Percentiles rank a stretch among this genome's conserved stretches.
These are phyloP conservation scores for Pythium periplocum DNA, from an alignment of 352 stramenopile genomes.

Conservation along the genomic window DNA sequence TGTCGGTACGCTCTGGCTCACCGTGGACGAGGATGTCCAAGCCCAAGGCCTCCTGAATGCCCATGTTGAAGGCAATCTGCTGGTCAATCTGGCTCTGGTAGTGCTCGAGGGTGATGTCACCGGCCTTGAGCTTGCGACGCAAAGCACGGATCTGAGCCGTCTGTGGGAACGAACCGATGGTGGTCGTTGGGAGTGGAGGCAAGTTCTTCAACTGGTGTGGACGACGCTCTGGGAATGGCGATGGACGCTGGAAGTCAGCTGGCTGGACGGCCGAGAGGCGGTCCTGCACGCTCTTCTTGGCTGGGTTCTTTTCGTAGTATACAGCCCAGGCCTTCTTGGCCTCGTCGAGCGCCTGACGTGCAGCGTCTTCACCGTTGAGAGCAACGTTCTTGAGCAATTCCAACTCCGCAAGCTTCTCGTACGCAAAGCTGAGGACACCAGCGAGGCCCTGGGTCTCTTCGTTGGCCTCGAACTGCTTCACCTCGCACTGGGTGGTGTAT, in stretches of 20 bases:
- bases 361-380: conserved; percentile 46
- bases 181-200: conserved; percentile 89
- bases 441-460: conserved; percentile 65
- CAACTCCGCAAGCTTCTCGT: conserved; percentile 89
- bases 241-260: conserved; percentile 76
- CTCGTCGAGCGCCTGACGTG: conserved; percentile 41
- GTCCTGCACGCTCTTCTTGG: conserved; percentile 56
- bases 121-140: conserved; percentile 45
- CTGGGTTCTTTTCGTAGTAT: conserved; percentile 84
- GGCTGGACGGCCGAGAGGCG: conserved; percentile 56
- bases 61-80: conserved; percentile 91
- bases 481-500: conserved; percentile 79
- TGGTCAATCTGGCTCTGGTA: conserved; percentile 88
- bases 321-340: conserved; percentile 57
- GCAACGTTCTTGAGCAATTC: conserved; percentile 75
- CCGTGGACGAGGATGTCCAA: conserved; percentile 93
- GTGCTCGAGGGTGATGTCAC: conserved; percentile 36
- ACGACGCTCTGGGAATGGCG: conserved; percentile 74
- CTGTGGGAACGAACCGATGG: conserved; percentile 93
- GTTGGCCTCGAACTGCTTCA: conserved; percentile 51
- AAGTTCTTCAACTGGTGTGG: conserved; percentile 59
- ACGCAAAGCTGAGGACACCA: conserved; percentile 82
- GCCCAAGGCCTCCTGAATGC: conserved; percentile 87
- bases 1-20: conserved; percentile 91
- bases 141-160: conserved; percentile 81